Percentiles rank a stretch among this genome's conserved stretches.
phyloP scores from a whole-genome alignment of 2,329 filamentous ascomycete species.

The Volutella citrinella region DNA sequence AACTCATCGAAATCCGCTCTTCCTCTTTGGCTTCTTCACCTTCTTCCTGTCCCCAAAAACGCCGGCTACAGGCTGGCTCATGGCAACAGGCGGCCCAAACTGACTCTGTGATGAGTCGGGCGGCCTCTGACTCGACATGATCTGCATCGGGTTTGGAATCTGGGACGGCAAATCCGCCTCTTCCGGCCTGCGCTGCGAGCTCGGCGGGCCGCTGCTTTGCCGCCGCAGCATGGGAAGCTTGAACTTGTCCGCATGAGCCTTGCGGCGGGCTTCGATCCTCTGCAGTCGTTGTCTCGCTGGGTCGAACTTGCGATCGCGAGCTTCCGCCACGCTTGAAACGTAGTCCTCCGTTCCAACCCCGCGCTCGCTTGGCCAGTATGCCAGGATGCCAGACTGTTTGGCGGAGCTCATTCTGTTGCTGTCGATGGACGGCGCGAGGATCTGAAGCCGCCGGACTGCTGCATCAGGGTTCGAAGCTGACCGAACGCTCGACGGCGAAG shows the following conservation, averaged over 20 bases:
- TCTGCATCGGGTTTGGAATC: constrained; percentile 20
- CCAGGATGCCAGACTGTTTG: constrained; percentile 30
- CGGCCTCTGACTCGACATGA: constrained; percentile 35
- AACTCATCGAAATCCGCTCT: constrained; percentile 38
- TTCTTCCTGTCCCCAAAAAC: constrained; percentile 43
- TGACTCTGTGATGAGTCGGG: constrained; percentile 35
- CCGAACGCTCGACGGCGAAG: constrained; percentile 14
- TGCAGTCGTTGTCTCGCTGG: constrained; percentile 31
- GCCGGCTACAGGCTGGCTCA: constrained; percentile 46
- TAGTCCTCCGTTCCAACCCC: constrained; percentile 34
- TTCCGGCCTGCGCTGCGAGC: constrained; percentile 10
- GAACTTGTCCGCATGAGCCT: constrained; percentile 32
- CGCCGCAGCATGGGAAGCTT: constrained; percentile 28
- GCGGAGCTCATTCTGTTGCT: constrained; percentile 22
- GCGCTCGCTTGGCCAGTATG: constrained; percentile 38
- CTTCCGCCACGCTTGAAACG: constrained; percentile 36
- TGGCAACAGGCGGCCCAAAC: constrained; percentile 31
- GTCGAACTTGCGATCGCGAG: constrained; percentile 33
- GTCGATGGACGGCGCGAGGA: constrained; percentile 31
- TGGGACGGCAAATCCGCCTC: constrained; percentile 12
- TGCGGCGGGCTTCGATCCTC: constrained; percentile 31
- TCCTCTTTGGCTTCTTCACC: constrained; percentile 43
- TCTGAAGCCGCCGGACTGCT: constrained; percentile 32
- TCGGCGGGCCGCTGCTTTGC: constrained; percentile 20
- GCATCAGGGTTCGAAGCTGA: constrained; percentile 19